Percentiles rank a stretch among this genome's conserved stretches.
Conservation (phyloP, 2,329 filamentous ascomycete genomes). For the Alternaria solani region DNA sequence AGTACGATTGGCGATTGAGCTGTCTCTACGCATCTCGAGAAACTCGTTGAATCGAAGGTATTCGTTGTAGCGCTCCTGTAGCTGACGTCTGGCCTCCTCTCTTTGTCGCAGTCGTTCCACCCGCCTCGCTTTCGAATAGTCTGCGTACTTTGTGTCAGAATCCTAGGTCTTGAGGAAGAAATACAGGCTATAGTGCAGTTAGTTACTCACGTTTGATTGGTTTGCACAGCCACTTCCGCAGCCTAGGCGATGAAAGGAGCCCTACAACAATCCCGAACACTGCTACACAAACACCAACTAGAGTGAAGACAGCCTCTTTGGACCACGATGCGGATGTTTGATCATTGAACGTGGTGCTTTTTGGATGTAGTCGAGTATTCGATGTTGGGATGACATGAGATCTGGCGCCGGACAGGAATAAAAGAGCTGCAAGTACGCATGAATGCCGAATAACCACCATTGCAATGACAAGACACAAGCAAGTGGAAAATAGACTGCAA, state of each 20-base stretch:
- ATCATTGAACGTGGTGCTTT: not conserved
- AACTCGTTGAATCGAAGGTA: not conserved
- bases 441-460: too few relatives aligned
- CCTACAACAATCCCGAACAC: not conserved
- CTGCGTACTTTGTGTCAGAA: not conserved
- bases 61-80: not conserved
- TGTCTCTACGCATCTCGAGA: not conserved
- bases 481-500: too few relatives aligned
- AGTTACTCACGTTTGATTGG: not conserved
- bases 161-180: too few relatives aligned
- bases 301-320: slow-evolving; percentile 1
- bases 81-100: not conserved
- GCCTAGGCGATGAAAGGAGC: not conserved
- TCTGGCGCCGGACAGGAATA: not conserved
- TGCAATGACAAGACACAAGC: too few relatives aligned
- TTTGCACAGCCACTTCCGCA: not conserved
- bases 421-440: not conserved
- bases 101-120: not conserved
- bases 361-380: not conserved
- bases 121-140: not conserved
- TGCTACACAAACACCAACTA: not conserved
- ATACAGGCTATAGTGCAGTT: too few relatives aligned
- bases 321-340: not conserved
- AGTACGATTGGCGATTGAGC: not conserved
- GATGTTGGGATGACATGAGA: not conserved